Conservation (phyloP, 2,329 filamentous ascomycete genomes). For the Venturia pyrina region DNA sequence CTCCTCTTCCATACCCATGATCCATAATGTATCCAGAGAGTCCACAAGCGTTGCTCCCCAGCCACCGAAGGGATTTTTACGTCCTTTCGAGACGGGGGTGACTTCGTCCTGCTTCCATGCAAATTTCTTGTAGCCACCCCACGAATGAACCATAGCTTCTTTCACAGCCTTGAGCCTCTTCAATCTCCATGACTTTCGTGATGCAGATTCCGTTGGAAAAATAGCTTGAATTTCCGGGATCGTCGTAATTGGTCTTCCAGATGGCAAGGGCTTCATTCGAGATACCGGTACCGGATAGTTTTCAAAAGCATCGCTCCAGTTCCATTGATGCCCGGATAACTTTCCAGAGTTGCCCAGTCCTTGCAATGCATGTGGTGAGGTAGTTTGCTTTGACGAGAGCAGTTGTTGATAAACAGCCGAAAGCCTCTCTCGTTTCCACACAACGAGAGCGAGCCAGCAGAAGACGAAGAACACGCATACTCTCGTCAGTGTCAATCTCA, state of each 20-base stretch:
- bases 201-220: constrained; percentile 24
- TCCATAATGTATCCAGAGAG: constrained; percentile 50
- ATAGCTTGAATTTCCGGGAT: constrained; percentile 30
- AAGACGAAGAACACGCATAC: not conserved
- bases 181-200: constrained; percentile 20
- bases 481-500: not conserved
- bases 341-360: not conserved
- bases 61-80: constrained; percentile 40
- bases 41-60: constrained; percentile 53
- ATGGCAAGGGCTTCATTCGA: constrained; percentile 24
- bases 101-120: constrained; percentile 47
- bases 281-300: constrained; percentile 20
- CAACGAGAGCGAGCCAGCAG: not conserved
- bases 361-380: not conserved
- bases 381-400: not conserved
- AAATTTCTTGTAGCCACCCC: constrained; percentile 41
- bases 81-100: constrained; percentile 37
- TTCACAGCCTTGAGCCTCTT: constrained; percentile 27
- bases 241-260: constrained; percentile 17
- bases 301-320: constrained; percentile 25
- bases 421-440: not conserved
- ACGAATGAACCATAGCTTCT: constrained; percentile 27
- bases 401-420: not conserved
- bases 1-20: constrained; percentile 49
- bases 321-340: constrained; percentile 6